Conservation (phyloP, 2,329 filamentous ascomycete species). For the Aureobasidium sp. region DNA sequence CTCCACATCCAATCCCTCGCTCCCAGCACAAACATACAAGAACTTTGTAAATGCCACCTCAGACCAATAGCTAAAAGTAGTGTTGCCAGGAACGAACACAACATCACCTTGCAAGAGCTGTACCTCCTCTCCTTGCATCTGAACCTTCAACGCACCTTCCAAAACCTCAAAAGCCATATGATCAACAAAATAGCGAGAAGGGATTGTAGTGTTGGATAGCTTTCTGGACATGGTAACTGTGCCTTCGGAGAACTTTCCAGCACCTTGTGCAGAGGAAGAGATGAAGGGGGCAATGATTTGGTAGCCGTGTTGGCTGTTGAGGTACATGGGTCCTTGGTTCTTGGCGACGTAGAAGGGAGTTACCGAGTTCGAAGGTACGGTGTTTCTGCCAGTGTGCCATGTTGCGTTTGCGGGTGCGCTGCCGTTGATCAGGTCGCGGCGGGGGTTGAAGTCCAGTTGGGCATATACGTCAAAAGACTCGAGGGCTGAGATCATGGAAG, state of each 20-base stretch:
- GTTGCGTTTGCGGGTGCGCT: conserved; percentile 24
- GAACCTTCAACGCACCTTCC: neutral
- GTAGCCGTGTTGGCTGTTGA: conserved; percentile 31
- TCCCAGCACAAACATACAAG: conserved; percentile 6
- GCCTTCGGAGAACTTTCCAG: conserved; percentile 35
- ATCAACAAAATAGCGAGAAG: conserved; percentile 21
- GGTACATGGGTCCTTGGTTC: conserved; percentile 38
- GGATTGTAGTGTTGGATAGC: conserved; percentile 16
- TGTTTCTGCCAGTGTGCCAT: conserved; percentile 34
- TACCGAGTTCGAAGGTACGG: conserved; percentile 22
- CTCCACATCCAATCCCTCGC: neutral
- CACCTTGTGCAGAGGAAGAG: conserved; percentile 26
- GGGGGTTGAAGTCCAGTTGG: conserved; percentile 32
- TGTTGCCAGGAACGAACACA: conserved; percentile 3
- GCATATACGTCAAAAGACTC: conserved; percentile 37
- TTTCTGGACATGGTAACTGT: conserved; percentile 33
- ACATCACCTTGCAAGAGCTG: conserved; percentile 4
- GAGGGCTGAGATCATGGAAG: conserved; percentile 29
- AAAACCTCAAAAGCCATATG: conserved; percentile 14
- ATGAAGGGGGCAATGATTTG: conserved; percentile 38
- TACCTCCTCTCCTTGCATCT: neutral
- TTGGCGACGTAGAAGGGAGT: conserved; percentile 39
- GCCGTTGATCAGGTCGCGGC: conserved; percentile 35
- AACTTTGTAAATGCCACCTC: conserved; percentile 9
- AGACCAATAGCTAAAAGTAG: conserved; percentile 1